These are phyloP conservation scores for Pythium rishiriense DNA, from an alignment of 352 stramenopile genomes.

Conservation along the genomic window DNA sequence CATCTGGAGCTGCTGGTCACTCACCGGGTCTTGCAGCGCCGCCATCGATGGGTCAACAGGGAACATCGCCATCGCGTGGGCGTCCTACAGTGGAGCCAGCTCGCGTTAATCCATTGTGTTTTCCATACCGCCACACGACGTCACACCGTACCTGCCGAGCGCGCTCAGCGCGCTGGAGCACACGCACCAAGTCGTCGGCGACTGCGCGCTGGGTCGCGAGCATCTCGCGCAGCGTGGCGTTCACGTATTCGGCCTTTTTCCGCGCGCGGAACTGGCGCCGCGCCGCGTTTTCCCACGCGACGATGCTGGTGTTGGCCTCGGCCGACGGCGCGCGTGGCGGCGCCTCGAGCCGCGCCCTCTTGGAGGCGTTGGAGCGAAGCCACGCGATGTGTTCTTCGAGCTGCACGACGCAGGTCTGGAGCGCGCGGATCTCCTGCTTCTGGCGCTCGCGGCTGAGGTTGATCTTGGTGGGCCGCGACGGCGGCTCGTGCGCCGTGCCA, in stretches of 20 bases:
- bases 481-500: too few species aligned
- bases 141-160: conserved; percentile 1
- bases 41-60: not conserved
- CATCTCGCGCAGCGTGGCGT: conserved; percentile 3
- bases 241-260: conserved; percentile 2
- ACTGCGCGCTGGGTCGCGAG: not conserved
- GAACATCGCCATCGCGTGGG: not conserved
- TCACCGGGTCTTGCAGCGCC: not conserved
- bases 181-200: not conserved
- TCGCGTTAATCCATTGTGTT: too few species aligned
- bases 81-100: conserved; percentile 3
- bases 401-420: not conserved
- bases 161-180: conserved; percentile 4
- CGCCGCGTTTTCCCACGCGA: conserved; percentile 3
- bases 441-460: conserved; percentile 19
- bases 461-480: conserved; percentile 5
- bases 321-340: not conserved
- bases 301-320: not conserved
- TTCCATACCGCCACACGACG: too few species aligned
- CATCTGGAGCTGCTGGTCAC: not conserved
- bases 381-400: too few species aligned
- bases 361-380: too few species aligned
- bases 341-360: not conserved
- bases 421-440: conserved; percentile 2
- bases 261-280: conserved; percentile 12